A percentile compares a stretch with the other conserved stretches of the same genome.
Conservation (phyloP, 2,329 filamentous ascomycete genomes). For the Aureobasidium zeae region DNA sequence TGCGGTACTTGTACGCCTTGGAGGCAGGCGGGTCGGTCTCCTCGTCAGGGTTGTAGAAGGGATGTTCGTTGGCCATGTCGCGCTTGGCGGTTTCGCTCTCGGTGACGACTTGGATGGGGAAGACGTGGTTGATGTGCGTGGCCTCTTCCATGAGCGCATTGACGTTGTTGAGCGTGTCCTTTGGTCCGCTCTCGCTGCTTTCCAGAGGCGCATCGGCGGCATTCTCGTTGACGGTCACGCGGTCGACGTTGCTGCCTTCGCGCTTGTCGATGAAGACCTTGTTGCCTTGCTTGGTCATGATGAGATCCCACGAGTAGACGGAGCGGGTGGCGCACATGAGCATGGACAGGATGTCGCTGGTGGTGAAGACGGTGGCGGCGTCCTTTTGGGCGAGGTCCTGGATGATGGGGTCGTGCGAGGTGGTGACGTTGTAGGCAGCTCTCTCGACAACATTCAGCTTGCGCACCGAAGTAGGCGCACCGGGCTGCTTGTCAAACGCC, state of each 20-base stretch:
- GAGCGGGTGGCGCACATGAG: slow-evolving; percentile 97
- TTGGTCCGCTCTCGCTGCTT: slow-evolving; percentile 79
- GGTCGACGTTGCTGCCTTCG: slow-evolving; percentile 85
- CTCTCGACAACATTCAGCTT: slow-evolving; percentile 85
- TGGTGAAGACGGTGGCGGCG: slow-evolving; percentile 93
- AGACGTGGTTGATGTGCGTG: slow-evolving; percentile 99
- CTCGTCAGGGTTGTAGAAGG: slow-evolving; percentile 91
- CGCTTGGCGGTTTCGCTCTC: slow-evolving; percentile 73
- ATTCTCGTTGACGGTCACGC: slow-evolving; percentile 99
- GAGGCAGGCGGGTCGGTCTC: slow-evolving; percentile 89
- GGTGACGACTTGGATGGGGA: slow-evolving; percentile 86
- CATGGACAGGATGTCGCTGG: slow-evolving; percentile 95
- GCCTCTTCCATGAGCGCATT: slow-evolving; percentile 87
- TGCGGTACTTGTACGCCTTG: slow-evolving; percentile 97
- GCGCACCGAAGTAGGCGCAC: slow-evolving; percentile 72
- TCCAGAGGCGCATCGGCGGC: slow-evolving; percentile 90
- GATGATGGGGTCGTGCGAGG: slow-evolving; percentile 89
- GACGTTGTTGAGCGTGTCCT: slow-evolving; percentile 94
- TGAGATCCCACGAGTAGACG: slow-evolving; percentile 96
- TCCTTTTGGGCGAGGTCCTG: slow-evolving; percentile 94
- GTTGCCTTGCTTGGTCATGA: slow-evolving; percentile 85
- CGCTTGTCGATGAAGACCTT: slow-evolving; percentile 99
- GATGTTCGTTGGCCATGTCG: slow-evolving; percentile 80
- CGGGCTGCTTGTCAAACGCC: slow-evolving; percentile 83
- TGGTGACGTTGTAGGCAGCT: slow-evolving; percentile 96